Base-by-base conservation (phyloP, 2,329 filamentous ascomycete genomes). In the Phaeosphaeria sp. region DNA sequence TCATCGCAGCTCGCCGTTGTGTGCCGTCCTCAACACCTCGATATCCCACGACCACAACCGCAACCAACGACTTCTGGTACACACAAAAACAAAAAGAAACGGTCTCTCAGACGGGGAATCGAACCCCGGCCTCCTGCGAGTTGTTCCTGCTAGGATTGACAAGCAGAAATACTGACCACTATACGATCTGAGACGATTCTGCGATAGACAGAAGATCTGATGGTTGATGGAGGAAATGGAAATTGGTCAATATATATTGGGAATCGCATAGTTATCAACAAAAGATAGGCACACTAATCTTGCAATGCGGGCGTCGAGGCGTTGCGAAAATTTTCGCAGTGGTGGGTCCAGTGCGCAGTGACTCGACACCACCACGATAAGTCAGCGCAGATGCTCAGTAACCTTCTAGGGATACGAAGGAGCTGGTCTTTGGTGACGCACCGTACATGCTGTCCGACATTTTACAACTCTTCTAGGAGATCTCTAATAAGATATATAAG, bases 151-250 rank as follows among this genome's bases (percentile, higher is more conserved):
- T 30, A n/a, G n/a, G n/a, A 18, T 36, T 53, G 55, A 57, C 49
- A 53, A 53, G 49, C 49, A 42, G 44, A 53, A 57, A 53, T 53
- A 52, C 49, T 53, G 44, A 57, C 55, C 55, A 56, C 54, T 56
- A 56, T 51, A 56, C 54, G 27, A 56, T 49, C 42, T 18, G 39
- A 52, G 54, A 56, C 40, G 43, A 22, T n/a, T 18, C 42, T 24
- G 6, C 43, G 6, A 6, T 43, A 20, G 36, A 42, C 18, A 20
- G 27, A 36, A 27, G 45, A 49, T 21, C 27, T 49, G 21, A 43
- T 54, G 36, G 17, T 33, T 45, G 46, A 30, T 52, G 48, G 42
- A 18, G 24, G 22, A 24, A 33, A 18, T 13, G 7, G 5, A 42
- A 27, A 42, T 27, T 43, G 11, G 11, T 13, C 30, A 36, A 13